Conservation (phyloP, 2,329 filamentous ascomycete genomes). For the Dryadomyces quercivorus region DNA sequence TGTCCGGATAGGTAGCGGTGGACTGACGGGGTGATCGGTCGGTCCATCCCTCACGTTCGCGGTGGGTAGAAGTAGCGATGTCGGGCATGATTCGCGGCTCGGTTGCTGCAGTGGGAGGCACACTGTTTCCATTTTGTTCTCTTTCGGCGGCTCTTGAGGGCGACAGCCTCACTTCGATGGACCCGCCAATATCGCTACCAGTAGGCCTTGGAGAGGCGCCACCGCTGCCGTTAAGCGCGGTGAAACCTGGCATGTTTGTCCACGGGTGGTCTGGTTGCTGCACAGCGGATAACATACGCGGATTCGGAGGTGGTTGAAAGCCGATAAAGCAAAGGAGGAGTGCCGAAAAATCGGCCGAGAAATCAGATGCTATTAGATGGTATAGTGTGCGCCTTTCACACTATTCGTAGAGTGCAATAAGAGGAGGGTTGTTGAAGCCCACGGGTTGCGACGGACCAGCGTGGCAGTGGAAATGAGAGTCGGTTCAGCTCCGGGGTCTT, state of each 20-base stretch:
- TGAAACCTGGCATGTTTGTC: conserved; percentile 36
- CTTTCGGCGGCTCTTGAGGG: conserved; percentile 21
- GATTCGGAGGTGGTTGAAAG: not conserved
- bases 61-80: conserved; percentile 14
- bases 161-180: conserved; percentile 15
- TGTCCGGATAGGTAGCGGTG: conserved; percentile 25
- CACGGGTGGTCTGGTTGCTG: conserved; percentile 10
- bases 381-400: too few relatives aligned
- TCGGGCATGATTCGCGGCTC: conserved; percentile 18
- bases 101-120: conserved; percentile 9
- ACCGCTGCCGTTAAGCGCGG: conserved; percentile 32
- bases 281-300: conserved; percentile 7
- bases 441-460: conserved; percentile 11
- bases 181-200: conserved; percentile 1
- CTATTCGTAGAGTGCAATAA: not conserved
- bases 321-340: not conserved
- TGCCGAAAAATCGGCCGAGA: not conserved
- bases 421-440: not conserved
- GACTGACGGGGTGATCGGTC: conserved; percentile 31
- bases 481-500: not conserved
- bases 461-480: not conserved
- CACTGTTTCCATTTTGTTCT: conserved; percentile 10
- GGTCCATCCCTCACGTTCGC: conserved; percentile 28
- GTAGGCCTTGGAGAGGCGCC: conserved; percentile 25
- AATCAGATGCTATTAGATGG: too few relatives aligned